Conservation (phyloP, 2,329 filamentous ascomycete species). For the Teratosphaeria viscida region DNA sequence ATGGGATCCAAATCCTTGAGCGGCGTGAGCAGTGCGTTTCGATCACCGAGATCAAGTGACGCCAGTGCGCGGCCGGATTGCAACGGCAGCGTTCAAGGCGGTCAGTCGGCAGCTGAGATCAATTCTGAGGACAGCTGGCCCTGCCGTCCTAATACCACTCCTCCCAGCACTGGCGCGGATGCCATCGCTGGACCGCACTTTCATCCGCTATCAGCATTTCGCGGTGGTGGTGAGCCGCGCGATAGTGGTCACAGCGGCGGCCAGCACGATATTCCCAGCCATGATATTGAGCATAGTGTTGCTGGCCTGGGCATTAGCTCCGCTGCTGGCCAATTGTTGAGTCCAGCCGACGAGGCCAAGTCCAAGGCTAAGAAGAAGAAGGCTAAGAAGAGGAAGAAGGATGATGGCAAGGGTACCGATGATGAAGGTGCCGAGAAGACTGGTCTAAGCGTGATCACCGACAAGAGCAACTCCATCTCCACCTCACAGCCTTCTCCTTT, state of each 20-base stretch:
- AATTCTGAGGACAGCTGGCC: not conserved
- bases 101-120: not conserved
- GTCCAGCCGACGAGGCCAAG: conserved; percentile 1
- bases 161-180: not conserved
- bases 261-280: conserved; percentile 1
- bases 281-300: not conserved
- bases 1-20: not conserved
- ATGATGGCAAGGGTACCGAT: conserved; percentile 1
- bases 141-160: not conserved
- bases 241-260: conserved; percentile 2
- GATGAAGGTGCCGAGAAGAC: not conserved
- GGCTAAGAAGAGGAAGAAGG: conserved; percentile 11
- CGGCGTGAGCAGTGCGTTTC: not conserved
- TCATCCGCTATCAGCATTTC: not conserved
- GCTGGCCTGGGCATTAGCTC: conserved; percentile 8
- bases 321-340: not conserved
- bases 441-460: not conserved
- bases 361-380: conserved; percentile 14
- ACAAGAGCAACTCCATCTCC: not conserved
- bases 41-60: not conserved
- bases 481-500: not conserved
- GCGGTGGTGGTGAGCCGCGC: not conserved
- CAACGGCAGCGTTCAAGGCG: not conserved
- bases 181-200: not conserved
- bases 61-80: not conserved